These are phyloP conservation scores for Aspergillus fijiensis DNA, from an alignment of 2,329 filamentous ascomycete genomes.

Conservation along the genomic window DNA sequence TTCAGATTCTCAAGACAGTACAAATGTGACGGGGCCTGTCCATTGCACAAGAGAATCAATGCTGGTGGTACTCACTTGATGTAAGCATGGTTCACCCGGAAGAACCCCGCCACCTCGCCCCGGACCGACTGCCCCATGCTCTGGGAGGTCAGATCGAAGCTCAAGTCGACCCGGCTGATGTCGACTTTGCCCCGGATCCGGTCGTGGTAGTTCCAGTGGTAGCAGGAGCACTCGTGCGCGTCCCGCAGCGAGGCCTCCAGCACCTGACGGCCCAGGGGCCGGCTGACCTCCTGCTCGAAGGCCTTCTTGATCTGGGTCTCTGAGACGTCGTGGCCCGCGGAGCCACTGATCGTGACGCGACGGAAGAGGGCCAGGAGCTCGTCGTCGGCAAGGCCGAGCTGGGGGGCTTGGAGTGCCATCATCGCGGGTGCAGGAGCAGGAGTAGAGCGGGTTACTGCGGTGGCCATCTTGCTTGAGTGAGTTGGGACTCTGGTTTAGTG, in stretches of 20 bases:
- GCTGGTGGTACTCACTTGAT: not conserved
- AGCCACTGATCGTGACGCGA: conserved; percentile 1
- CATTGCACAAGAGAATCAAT: not conserved
- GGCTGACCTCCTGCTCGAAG: conserved; percentile 4
- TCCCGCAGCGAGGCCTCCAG: conserved; percentile 4
- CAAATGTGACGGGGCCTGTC: too few relatives aligned
- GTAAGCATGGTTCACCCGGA: not conserved
- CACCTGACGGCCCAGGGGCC: conserved; percentile 6
- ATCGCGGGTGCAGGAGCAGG: not conserved
- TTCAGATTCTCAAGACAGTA: too few relatives aligned
- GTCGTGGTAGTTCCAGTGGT: conserved; percentile 8
- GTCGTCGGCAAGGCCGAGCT: not conserved
- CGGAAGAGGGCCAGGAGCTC: conserved; percentile 4
- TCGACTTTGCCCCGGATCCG: conserved; percentile 1
- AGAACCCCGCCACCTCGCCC: conserved; percentile 4
- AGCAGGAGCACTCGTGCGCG: conserved; percentile 1
- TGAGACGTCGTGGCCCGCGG: conserved; percentile 6
- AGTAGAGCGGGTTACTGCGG: conserved; percentile 1
- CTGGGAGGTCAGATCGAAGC: conserved; percentile 4
- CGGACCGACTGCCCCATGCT: conserved; percentile 3
- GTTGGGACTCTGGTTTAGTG: not conserved
- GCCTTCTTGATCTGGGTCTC: conserved; percentile 7
- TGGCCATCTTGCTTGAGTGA: not conserved
- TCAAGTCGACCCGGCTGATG: conserved; percentile 3
- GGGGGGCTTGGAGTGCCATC: not conserved